A percentile compares a stretch with the other conserved stretches of the same genome.
Conservation (phyloP, 805 yeast genomes). For the Ogataea pilisensis region DNA sequence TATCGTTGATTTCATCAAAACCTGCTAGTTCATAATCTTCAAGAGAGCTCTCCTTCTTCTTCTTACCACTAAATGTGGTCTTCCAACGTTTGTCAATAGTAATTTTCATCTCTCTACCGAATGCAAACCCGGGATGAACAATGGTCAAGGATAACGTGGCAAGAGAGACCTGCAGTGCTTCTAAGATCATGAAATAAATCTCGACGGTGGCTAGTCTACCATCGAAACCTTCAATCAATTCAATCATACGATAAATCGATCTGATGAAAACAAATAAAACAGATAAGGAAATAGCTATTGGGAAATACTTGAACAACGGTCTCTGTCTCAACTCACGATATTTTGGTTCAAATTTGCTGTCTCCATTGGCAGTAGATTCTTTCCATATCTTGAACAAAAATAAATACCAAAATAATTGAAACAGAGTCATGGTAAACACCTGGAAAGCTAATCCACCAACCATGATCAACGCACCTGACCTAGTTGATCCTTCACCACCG, state of each 20-base stretch:
- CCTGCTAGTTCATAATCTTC: too few species aligned
- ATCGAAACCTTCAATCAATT: slow-evolving; percentile 63
- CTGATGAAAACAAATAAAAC: slow-evolving; percentile 53
- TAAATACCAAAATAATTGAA: slow-evolving; percentile 42
- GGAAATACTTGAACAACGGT: slow-evolving; percentile 37
- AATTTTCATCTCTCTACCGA: slow-evolving; percentile 22
- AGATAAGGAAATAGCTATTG: slow-evolving; percentile 40
- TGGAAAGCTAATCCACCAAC: slow-evolving; percentile 74
- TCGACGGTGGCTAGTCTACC: slow-evolving; percentile 61
- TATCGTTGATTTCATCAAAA: background rate
- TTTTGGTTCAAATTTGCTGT: slow-evolving; percentile 30
- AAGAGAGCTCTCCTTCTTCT: background rate
- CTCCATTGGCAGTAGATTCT: slow-evolving; percentile 18
- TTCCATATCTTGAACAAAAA: slow-evolving; percentile 39
- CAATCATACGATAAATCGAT: slow-evolving; percentile 68
- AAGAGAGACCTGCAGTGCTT: slow-evolving; percentile 53
- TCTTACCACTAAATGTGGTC: background rate
- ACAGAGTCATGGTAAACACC: slow-evolving; percentile 60
- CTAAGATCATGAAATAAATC: slow-evolving; percentile 51
- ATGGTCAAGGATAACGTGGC: slow-evolving; percentile 43
- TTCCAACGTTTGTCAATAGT: slow-evolving; percentile 3
- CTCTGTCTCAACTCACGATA: slow-evolving; percentile 30
- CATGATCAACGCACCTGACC: slow-evolving; percentile 56
- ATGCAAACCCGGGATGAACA: slow-evolving; percentile 59
- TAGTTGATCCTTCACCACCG: slow-evolving; percentile 25